Percentiles rank a stretch among this genome's conserved stretches.
phyloP scores from a whole-genome alignment of 306 rosid species.

The Myrica gale region DNA sequence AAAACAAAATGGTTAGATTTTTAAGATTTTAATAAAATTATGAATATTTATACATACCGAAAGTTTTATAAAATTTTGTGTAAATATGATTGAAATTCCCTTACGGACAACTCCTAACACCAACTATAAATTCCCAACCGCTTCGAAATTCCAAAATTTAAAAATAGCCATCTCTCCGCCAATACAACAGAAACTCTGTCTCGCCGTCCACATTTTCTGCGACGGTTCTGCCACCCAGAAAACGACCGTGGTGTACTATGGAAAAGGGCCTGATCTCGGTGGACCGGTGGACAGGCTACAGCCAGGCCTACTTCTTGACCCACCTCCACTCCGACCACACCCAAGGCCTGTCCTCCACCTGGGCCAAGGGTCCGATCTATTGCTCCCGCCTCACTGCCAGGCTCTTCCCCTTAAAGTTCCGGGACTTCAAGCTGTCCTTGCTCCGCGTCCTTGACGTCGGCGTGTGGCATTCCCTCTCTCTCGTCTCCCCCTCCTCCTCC shows the following conservation, averaged over 20 bases:
- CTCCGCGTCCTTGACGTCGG: constrained; percentile 48
- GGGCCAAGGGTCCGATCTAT: constrained; percentile 63
- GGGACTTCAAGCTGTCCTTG: constrained; percentile 53
- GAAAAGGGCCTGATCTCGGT: constrained; percentile 56
- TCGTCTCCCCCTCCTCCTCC: constrained; percentile 41
- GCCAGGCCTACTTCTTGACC: constrained; percentile 65
- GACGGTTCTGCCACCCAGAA: not conserved
- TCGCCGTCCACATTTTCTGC: not conserved
- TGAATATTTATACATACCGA: too few species aligned
- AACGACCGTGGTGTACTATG: constrained; percentile 28
- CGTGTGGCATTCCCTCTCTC: constrained; percentile 46
- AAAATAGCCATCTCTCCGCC: not conserved
- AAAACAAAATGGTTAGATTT: too few species aligned
- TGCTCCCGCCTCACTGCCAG: constrained; percentile 68
- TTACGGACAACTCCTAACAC: not conserved
- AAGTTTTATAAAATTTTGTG: too few species aligned
- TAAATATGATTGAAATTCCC: not conserved
- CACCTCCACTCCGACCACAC: constrained; percentile 85
- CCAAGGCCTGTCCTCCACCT: constrained; percentile 51
- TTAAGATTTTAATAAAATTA: too few species aligned
- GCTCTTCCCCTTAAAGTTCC: constrained; percentile 60
- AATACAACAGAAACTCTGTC: not conserved
- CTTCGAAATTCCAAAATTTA: not conserved
- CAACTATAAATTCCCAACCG: not conserved
- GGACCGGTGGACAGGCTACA: constrained; percentile 57